These are phyloP conservation scores for Theileria luwenshuni DNA, from an alignment of 169 alveolate genomes.

Conservation along the genomic window DNA sequence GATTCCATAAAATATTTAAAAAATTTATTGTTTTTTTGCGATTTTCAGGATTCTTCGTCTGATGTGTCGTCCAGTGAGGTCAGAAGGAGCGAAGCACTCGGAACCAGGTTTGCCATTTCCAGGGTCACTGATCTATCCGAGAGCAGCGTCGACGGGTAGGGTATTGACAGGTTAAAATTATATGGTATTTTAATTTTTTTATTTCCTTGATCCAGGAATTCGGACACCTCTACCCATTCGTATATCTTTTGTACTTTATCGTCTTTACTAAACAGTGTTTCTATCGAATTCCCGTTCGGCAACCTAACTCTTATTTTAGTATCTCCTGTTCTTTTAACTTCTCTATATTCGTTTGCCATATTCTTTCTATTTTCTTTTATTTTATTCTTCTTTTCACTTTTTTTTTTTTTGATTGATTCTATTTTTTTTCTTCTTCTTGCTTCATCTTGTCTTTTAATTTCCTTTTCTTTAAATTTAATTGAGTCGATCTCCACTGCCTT, in stretches of 20 bases:
- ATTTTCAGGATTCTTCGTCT: conserved; percentile 42
- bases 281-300: conserved; percentile 57
- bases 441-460: conserved; percentile 23
- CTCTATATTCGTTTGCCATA: conserved; percentile 5
- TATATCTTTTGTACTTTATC: conserved; percentile 54
- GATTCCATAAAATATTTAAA: not conserved
- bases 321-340: conserved; percentile 15
- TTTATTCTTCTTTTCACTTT: conserved; percentile 4
- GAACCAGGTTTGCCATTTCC: conserved; percentile 56
- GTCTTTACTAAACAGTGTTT: conserved; percentile 40
- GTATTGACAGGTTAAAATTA: conserved; percentile 41
- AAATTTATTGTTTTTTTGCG: conserved; percentile 5
- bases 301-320: conserved; percentile 61
- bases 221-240: conserved; percentile 66
- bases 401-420: conserved; percentile 16
- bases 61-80: conserved; percentile 60
- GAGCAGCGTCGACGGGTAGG: conserved; percentile 44
- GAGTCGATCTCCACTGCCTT: conserved; percentile 56
- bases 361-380: conserved; percentile 26
- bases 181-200: conserved; percentile 40
- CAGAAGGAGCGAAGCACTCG: conserved; percentile 51
- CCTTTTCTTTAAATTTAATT: conserved; percentile 18
- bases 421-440: conserved; percentile 16
- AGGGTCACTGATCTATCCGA: conserved; percentile 42
- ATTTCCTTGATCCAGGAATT: conserved; percentile 21